Conservation (phyloP, 1,284 basidiomycete species). For the Phaffia rhodozyma region DNA sequence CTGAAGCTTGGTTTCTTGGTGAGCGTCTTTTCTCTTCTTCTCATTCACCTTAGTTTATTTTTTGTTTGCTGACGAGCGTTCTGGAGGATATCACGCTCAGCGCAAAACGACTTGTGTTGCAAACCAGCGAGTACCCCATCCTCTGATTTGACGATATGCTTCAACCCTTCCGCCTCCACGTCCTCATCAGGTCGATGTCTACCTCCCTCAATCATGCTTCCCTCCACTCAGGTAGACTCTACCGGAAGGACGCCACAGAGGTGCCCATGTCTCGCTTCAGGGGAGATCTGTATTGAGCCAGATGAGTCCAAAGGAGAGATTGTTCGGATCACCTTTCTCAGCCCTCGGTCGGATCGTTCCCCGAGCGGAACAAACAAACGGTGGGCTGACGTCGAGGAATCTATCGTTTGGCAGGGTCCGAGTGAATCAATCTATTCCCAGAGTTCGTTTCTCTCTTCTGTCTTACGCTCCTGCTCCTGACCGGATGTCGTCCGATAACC, state of each 20-base stretch:
- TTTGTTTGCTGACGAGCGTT: neutral
- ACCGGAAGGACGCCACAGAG: neutral
- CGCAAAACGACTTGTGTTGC: no score
- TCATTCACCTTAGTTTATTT: neutral
- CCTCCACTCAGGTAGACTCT: neutral
- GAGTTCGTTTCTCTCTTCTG: neutral
- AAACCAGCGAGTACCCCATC: neutral
- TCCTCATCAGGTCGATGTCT: neutral
- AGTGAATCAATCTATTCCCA: neutral
- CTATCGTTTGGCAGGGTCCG: conserved; percentile 12
- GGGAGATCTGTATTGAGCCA: conserved; percentile 5
- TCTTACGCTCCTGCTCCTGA: no score
- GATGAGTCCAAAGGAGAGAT: conserved; percentile 1
- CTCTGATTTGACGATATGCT: neutral
- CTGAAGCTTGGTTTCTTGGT: conserved; percentile 1
- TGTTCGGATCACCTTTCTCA: neutral
- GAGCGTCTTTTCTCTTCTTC: neutral
- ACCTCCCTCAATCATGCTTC: neutral
- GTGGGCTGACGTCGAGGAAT: neutral
- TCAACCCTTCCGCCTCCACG: neutral
- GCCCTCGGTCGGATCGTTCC: no score
- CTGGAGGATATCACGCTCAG: no score
- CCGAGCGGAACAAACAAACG: no score
- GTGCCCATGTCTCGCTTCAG: neutral
- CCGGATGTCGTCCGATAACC: neutral